These are phyloP conservation scores for Eimeria sp. DNA, from an alignment of 169 alveolate genomes.

Conservation along the genomic window DNA sequence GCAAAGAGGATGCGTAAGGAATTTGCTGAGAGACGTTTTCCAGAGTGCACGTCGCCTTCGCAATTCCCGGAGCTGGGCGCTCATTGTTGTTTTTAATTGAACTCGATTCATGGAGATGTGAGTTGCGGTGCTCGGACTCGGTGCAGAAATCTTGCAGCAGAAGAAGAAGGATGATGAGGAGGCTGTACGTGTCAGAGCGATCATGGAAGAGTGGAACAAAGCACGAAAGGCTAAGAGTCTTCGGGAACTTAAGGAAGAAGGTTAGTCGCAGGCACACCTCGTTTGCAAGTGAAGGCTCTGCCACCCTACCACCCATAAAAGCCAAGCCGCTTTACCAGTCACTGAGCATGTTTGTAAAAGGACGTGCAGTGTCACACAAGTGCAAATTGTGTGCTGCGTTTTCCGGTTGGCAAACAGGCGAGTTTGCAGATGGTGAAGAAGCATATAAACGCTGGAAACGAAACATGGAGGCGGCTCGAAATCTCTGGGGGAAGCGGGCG, in stretches of 20 bases:
- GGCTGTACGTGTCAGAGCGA: constrained; percentile 75
- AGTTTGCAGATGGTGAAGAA: constrained; percentile 73
- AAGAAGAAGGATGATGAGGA: constrained; percentile 71
- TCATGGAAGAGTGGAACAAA: constrained; percentile 82
- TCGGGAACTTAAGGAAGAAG: constrained; percentile 75
- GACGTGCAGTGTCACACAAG: background rate
- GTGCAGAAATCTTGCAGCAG: constrained; percentile 75
- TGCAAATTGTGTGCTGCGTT: background rate
- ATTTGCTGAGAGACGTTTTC: background rate
- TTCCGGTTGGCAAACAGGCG: constrained; percentile 62
- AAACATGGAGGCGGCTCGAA: constrained; percentile 71
- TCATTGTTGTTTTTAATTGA: background rate
- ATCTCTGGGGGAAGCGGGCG: constrained; percentile 81
- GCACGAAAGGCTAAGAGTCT: constrained; percentile 57
- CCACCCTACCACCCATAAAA: constrained; percentile 1
- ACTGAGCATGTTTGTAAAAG: too few relatives aligned
- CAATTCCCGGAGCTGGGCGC: background rate
- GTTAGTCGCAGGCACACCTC: constrained; percentile 6
- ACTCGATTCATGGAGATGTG: background rate
- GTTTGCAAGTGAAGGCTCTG: background rate
- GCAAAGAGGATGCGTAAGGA: constrained; percentile 42
- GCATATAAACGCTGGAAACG: constrained; percentile 79
- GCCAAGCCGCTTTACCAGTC: background rate
- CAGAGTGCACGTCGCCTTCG: background rate
- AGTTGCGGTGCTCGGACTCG: constrained; percentile 9